Evolutionary conservation across 2,329 filamentous ascomycete genomes (phyloP), one percentile per base, ranked within the genome.

Genomic region (Phaeosphaeriaceae sp.): DNA sequence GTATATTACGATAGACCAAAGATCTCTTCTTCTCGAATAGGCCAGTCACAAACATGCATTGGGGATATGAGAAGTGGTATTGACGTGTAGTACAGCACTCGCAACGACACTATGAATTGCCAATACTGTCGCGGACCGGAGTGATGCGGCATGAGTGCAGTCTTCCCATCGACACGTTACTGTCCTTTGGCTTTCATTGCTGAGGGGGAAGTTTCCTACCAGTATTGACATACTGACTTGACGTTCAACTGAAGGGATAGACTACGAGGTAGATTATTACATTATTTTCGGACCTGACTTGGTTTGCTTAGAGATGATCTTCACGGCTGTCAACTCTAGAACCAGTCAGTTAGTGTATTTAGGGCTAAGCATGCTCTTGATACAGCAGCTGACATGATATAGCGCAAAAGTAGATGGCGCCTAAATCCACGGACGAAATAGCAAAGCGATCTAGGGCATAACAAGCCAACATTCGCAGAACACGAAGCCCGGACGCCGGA

Each of bases 401-500:
- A n/a, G n/a, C n/a, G n/a, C n/a, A n/a, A n/a, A n/a, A n/a, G n/a
- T 42, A 17, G 15, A 31, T 19, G 17, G 19, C 13, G 10, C 15
- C 17, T 20, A 48, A 48, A 11, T 17, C 10, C 25, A n/a, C n/a
- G n/a, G n/a, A 31, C 25, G 11, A 5, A 5, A 31, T 11, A 31
- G 25, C 25, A 31, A 31, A 31, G 25, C 25, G 25, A 31, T 31
- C 31, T 7, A 36, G 11, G 3, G 13, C 13, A 11, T 15, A 15
- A 36, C 7, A 36, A 36, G 31, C 11, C 13, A 5, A 13, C 31
- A 27, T 15, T 3, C 31, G 6, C 7, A 51, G 6, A 41, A 47
- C 33, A 27, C 41, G 21, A 20, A 27, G 36, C 31, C 48, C 51
- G 7, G 17, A 60, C 57, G 49, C 57, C 57, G 33, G 21, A 48